These are phyloP conservation scores for Metarhizium robertsii DNA, from an alignment of 2,329 filamentous ascomycete species.

Conservation along the genomic window DNA sequence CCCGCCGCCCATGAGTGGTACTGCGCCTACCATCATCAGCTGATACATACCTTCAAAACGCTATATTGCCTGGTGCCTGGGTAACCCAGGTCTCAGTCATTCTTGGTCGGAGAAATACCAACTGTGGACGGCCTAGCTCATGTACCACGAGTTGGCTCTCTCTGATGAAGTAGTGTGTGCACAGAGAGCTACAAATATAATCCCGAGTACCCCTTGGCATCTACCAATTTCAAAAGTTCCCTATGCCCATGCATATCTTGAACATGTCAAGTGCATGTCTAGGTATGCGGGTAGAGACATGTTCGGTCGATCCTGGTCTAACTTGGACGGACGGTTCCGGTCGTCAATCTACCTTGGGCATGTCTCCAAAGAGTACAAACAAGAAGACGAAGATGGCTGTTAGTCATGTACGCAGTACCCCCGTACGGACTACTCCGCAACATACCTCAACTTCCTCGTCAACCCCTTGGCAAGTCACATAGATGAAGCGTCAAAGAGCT, in stretches of 20 bases:
- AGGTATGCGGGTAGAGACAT: background rate
- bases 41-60: no score
- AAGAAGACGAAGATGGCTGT: background rate
- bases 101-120: no score
- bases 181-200: background rate
- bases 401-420: background rate
- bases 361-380: background rate
- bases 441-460: background rate
- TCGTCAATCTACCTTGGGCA: background rate
- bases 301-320: background rate
- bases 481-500: background rate
- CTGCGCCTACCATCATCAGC: no score
- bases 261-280: background rate
- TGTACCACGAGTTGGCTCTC: no score
- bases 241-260: background rate
- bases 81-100: no score
- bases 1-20: no score
- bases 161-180: background rate
- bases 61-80: no score
- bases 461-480: background rate
- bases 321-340: background rate
- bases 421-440: no score
- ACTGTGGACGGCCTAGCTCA: no score
- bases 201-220: background rate
- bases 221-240: background rate